phyloP scores from a whole-genome alignment of 192 early-diverging fungal species.

The Backusella parvicylindrica region DNA sequence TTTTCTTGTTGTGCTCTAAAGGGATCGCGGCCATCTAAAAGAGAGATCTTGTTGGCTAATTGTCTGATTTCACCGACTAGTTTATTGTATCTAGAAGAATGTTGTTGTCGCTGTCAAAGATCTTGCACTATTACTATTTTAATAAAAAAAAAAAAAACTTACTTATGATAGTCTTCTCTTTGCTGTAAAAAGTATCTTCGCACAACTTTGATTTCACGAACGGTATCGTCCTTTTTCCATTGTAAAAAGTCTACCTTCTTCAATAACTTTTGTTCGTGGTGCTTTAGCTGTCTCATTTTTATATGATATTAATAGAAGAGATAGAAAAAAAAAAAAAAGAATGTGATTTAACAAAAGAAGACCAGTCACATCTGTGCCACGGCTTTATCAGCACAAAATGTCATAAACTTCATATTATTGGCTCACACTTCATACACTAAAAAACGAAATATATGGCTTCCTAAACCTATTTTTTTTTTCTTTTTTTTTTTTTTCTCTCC shows the following conservation, averaged over 20 bases:
- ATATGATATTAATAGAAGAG: background rate
- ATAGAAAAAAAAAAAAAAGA: background rate
- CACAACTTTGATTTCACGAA: slow-evolving; percentile 85
- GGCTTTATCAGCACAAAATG: background rate
- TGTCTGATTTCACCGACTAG: slow-evolving; percentile 78
- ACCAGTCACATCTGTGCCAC: background rate
- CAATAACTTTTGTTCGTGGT: slow-evolving; percentile 94
- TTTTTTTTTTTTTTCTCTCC: background rate
- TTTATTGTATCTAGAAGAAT: slow-evolving; percentile 66
- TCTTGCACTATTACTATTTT: background rate
- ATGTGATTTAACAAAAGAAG: background rate
- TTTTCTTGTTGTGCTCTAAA: slow-evolving; percentile 71
- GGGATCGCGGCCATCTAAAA: slow-evolving; percentile 84
- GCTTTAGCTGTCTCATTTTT: slow-evolving; percentile 73
- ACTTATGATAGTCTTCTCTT: slow-evolving; percentile 88
- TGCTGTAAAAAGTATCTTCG: slow-evolving; percentile 84
- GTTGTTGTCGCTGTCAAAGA: background rate
- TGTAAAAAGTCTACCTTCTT: slow-evolving; percentile 94
- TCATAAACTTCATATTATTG: background rate
- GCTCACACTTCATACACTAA: background rate
- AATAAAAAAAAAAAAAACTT: slow-evolving; percentile 9
- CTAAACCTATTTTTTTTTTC: background rate
- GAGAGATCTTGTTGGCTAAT: slow-evolving; percentile 78
- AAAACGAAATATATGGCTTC: background rate
- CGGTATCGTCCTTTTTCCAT: slow-evolving; percentile 84